phyloP scores from a whole-genome alignment of 257 asterid genomes.

The Cynanchum wilfordii region DNA sequence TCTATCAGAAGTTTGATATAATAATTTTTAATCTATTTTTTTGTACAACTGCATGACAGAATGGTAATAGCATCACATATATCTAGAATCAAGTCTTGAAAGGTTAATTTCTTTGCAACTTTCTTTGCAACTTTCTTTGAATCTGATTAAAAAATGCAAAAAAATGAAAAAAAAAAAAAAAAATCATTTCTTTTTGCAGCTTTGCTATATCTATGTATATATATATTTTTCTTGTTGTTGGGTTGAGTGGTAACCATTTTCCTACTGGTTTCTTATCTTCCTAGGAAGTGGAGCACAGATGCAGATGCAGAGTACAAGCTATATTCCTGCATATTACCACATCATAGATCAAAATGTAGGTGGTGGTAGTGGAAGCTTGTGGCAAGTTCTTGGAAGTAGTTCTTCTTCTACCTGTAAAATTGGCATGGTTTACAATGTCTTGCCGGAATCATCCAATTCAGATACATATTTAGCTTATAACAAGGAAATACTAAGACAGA shows the following conservation, averaged over 20 bases:
- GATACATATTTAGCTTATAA: constrained; percentile 29
- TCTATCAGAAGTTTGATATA: not conserved
- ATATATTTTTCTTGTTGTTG: not conserved
- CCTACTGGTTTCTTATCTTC: not conserved
- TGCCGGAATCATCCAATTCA: constrained; percentile 22
- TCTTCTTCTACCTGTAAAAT: constrained; percentile 23
- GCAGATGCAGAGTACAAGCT: constrained; percentile 57
- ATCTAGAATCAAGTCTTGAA: not conserved
- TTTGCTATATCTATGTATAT: not conserved
- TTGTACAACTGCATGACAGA: not conserved
- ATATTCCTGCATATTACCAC: constrained; percentile 32
- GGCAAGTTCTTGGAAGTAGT: constrained; percentile 30
- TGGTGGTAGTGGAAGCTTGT: constrained; percentile 36
- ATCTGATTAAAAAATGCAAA: not conserved
- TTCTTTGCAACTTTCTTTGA: not conserved
- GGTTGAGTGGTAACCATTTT: not conserved
- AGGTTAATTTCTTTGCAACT: not conserved
- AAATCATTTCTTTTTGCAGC: not conserved
- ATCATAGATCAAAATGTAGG: constrained; percentile 33
- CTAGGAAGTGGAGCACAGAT: constrained; percentile 37
- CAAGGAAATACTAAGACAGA: constrained; percentile 46
- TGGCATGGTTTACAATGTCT: constrained; percentile 26
- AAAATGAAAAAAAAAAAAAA: too few species aligned
- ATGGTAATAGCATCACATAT: not conserved
- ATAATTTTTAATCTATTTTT: not conserved